Base-by-base conservation (phyloP, 148 eudicot species). In the Cornus suecica region DNA sequence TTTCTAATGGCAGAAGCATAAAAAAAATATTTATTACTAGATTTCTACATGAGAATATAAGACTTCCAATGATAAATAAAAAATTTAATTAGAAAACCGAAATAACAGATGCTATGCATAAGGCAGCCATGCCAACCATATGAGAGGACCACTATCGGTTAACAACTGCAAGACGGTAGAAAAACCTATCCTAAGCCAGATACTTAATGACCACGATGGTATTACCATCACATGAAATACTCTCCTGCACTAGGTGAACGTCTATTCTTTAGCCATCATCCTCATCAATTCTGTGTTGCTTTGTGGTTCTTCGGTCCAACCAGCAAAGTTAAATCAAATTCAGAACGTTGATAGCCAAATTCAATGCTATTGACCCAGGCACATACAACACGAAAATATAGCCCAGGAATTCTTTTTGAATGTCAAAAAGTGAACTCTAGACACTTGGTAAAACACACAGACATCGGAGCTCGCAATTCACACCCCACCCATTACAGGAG, bases 381-480 rank as follows among this genome's bases (percentile, higher is more conserved):
- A 54, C 25, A 14, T 11, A 70, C 5, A 9, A 32, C 51, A 61
- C 14, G 22, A 75, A 58, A 11, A 71, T 56, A 66, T 51, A 64
- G 61, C 78, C 52, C 64, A 45, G 31, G 25, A n/a, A 30, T 32
- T 72, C 68, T 41, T n/a, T 67, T 65, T 66, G 11, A 69, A 62
- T 20, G 71, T 34, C 5, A 69, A 52, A 34, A 25, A 9, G 65
- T 30, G 67, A 61, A 62, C n/a, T n/a, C n/a, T n/a, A n/a, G n/a
- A n/a, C n/a, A n/a, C n/a, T n/a, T n/a, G n/a, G n/a, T n/a, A 27
- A 72, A 65, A 56, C 52, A 63, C 32, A 69, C 34, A 68, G 32
- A 32, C 4, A 16, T 68, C 26, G 54, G 56, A 73, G 63, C 54
- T 73, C 10, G 68, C 74, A 66, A 28, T 45, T 73, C 68, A 54